These are phyloP conservation scores for Chaetomiaceae sp. DNA, from an alignment of 2,329 filamentous ascomycete genomes.

Conservation along the genomic window DNA sequence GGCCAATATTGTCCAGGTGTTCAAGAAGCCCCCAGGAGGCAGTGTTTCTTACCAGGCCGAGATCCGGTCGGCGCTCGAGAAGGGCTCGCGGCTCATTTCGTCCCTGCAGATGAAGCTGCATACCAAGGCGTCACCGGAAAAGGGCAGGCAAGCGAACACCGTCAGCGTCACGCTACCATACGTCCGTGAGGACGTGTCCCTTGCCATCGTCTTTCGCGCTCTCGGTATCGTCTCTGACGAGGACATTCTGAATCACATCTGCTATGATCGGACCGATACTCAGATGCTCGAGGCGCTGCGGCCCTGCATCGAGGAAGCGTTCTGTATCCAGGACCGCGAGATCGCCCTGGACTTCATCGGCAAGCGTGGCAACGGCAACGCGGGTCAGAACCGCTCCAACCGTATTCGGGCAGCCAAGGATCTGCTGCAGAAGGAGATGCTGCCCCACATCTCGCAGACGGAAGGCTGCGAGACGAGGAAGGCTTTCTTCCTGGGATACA, in stretches of 20 bases:
- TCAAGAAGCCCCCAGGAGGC: constrained; percentile 92
- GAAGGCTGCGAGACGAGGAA: constrained; percentile 94
- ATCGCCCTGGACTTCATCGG: constrained; percentile 93
- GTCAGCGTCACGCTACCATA: constrained; percentile 90
- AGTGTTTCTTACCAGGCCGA: constrained; percentile 91
- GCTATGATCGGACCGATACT: constrained; percentile 89
- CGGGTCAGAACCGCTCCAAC: constrained; percentile 72
- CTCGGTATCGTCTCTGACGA: constrained; percentile 95
- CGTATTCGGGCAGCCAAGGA: constrained; percentile 90
- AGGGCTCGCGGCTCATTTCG: constrained; percentile 89
- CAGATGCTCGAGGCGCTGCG: constrained; percentile 98
- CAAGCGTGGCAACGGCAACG: constrained; percentile 69
- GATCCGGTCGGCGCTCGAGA: constrained; percentile 92
- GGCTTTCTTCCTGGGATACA: constrained; percentile 97
- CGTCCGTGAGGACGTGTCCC: constrained; percentile 86
- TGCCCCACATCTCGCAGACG: constrained; percentile 92
- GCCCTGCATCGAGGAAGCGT: constrained; percentile 94
- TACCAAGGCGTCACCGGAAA: constrained; percentile 73
- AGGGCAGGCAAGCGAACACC: constrained; percentile 76
- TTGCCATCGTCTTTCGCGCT: constrained; percentile 92
- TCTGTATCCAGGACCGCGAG: constrained; percentile 91
- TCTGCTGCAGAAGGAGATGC: constrained; percentile 91
- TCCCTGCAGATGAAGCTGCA: constrained; percentile 87
- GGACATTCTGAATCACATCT: constrained; percentile 96
- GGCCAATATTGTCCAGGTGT: constrained; percentile 97